Percentiles rank a stretch among this genome's conserved stretches.
Conservation (phyloP, 805 yeast species). For the Lachancea lanzarotensis region DNA sequence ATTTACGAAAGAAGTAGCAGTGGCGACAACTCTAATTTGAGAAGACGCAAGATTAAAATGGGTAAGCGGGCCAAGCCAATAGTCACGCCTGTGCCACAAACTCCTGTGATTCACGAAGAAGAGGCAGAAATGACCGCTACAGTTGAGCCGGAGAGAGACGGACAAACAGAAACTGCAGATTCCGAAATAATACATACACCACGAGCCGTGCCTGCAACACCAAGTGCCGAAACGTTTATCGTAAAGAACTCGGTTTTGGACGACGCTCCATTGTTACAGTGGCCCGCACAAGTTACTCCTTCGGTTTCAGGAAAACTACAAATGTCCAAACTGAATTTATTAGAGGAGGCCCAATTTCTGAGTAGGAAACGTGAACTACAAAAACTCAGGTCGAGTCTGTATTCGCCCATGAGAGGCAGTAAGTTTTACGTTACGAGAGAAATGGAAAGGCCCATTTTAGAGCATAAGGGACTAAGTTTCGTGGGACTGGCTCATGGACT, state of each 20-base stretch:
- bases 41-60: constrained; percentile 28
- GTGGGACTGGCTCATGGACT: constrained; percentile 18
- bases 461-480: constrained; percentile 18
- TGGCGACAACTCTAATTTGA: constrained; percentile 23
- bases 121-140: not conserved
- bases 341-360: constrained; percentile 8
- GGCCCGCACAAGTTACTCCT: not conserved
- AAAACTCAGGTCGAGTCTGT: constrained; percentile 16
- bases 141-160: not conserved
- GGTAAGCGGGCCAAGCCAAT: constrained; percentile 9
- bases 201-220: constrained; percentile 2
- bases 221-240: not conserved
- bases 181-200: constrained; percentile 5
- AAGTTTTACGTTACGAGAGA: constrained; percentile 11
- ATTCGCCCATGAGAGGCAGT: constrained; percentile 16
- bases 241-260: not conserved
- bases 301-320: not conserved
- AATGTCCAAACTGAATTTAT: constrained; percentile 1
- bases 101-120: not conserved
- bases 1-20: constrained; percentile 25
- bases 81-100: not conserved
- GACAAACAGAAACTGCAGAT: not conserved
- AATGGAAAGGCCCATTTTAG: constrained; percentile 14
- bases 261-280: constrained; percentile 2
- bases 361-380: constrained; percentile 12